Base-by-base conservation (phyloP, 371 early-diverging fungal species). In the Choanephora cucurbitarum region DNA sequence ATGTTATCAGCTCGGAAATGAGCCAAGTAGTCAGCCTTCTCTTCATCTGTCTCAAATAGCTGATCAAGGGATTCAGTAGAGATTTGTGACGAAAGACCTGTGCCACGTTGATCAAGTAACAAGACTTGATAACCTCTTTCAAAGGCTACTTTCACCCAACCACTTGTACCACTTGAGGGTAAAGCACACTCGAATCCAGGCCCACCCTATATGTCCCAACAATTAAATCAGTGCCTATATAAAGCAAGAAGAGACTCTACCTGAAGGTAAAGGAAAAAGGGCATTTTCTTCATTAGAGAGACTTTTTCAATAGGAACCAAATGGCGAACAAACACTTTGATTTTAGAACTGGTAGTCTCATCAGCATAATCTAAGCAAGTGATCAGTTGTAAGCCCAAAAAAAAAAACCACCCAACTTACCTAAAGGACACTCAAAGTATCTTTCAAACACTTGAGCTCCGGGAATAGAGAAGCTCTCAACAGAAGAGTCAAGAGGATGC, bases 1-100 rank as follows among this genome's bases (percentile, higher is more conserved):
- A 89, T 89, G 49, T 69, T 86, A 60, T 89, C 90, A 3, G 90
- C 90, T 44, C 90, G 80, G 67, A 89, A 89, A 60, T 84, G 73
- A 37, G 72, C 75, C 40, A 87, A 72, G 55, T 89, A 86, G 4
- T 82, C 75, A 2, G 78, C 80, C 53, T 87, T 84, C 31, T 75
- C 84, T 33, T 79, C 76, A 55, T 79, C 72, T 0, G 80, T 71
- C 9, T 73, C 53, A 40, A 77, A 60, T 9, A 45, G 37, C 6
- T 58, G 57, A 0, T 72, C 78, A 0, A 88, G 67, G 3, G 77
- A 67, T 45, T 75, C 76, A n/a, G 81, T 70, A 24, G 82, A 82
- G 43, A 89, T 72, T 18, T 86, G 73, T 5, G 84, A 72, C 11
- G 90, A 89, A 28, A 83, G 61, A 1, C 90, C 90, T 5, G 90